phyloP scores from a whole-genome alignment of 345 rosid genomes.

The Aquilaria sinensis region DNA sequence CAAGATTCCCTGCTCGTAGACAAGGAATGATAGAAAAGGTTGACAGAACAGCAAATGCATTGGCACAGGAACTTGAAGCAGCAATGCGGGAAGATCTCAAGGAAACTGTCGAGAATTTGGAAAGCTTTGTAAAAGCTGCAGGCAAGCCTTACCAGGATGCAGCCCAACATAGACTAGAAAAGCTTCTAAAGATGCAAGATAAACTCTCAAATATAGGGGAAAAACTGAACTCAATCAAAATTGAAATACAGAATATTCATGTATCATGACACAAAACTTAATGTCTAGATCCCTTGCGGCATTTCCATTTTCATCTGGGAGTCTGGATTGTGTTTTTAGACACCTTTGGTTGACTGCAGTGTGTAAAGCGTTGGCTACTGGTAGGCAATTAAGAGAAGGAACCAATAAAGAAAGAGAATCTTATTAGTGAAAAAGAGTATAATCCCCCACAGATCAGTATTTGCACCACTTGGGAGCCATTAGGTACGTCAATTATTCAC shows the following conservation, averaged over 20 bases:
- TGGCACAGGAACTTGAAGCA: conserved; percentile 70
- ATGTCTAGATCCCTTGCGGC: background rate
- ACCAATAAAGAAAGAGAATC: too few species aligned
- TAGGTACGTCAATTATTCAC: background rate
- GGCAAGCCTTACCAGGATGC: conserved; percentile 81
- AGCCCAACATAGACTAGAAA: conserved; percentile 57
- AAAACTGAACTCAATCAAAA: conserved; percentile 41
- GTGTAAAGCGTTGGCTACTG: too few species aligned
- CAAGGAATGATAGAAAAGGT: conserved; percentile 57
- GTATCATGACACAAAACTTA: conserved; percentile 24
- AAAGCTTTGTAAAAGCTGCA: conserved; percentile 41
- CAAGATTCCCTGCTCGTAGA: conserved; percentile 71
- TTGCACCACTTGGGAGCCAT: too few species aligned
- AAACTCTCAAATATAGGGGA: conserved; percentile 41
- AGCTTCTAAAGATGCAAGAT: conserved; percentile 41
- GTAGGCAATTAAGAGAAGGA: too few species aligned
- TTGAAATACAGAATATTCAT: conserved; percentile 81
- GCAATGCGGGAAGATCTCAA: conserved; percentile 84
- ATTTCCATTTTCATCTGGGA: background rate
- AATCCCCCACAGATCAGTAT: too few species aligned
- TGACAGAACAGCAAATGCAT: conserved; percentile 52
- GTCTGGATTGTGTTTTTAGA: background rate
- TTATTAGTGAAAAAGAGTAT: too few species aligned
- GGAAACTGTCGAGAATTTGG: conserved; percentile 42
- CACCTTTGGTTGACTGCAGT: too few species aligned